A percentile compares a stretch with the other conserved stretches of the same genome.
phyloP scores from a whole-genome alignment of 2,329 filamentous ascomycete species.

The Chrysoporthe cubensis region DNA sequence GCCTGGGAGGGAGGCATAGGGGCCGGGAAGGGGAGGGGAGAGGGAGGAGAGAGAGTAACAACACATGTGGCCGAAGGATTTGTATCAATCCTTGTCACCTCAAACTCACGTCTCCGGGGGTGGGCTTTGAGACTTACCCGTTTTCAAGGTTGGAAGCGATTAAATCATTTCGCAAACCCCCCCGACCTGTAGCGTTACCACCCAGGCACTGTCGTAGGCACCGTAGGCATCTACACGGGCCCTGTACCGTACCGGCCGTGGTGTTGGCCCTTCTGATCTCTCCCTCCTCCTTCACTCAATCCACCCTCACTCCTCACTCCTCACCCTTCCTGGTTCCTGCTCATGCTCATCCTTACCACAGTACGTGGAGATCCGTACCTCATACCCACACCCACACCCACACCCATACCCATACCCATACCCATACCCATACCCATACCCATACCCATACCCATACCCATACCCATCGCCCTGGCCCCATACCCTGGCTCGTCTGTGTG shows the following conservation, averaged over 20 bases:
- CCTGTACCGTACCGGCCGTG: not conserved
- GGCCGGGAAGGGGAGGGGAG: not conserved
- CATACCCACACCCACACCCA: not conserved
- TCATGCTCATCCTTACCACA: not conserved
- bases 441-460: slow-evolving; percentile 1
- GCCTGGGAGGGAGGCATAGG: not conserved
- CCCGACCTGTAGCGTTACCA: not conserved
- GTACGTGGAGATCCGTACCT: not conserved
- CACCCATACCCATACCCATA: not conserved
- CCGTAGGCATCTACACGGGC: not conserved
- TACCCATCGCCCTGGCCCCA: slow-evolving; percentile 15
- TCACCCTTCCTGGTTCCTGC: not conserved
- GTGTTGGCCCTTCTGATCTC: not conserved
- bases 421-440: slow-evolving; percentile 7
- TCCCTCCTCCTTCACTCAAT: not conserved
- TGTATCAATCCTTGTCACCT: slow-evolving; percentile 1
- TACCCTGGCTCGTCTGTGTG: slow-evolving; percentile 10
- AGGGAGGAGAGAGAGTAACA: not conserved
- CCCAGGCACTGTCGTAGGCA: not conserved
- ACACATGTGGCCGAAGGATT: slow-evolving; percentile 7
- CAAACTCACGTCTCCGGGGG: not conserved
- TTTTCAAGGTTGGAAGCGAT: not conserved
- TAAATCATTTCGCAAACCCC: not conserved
- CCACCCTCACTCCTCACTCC: not conserved
- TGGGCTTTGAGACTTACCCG: not conserved